Percentiles rank a stretch among this genome's conserved stretches.
Conservation (phyloP, 106 monocot genomes). For the Dendrobium catenatum region DNA sequence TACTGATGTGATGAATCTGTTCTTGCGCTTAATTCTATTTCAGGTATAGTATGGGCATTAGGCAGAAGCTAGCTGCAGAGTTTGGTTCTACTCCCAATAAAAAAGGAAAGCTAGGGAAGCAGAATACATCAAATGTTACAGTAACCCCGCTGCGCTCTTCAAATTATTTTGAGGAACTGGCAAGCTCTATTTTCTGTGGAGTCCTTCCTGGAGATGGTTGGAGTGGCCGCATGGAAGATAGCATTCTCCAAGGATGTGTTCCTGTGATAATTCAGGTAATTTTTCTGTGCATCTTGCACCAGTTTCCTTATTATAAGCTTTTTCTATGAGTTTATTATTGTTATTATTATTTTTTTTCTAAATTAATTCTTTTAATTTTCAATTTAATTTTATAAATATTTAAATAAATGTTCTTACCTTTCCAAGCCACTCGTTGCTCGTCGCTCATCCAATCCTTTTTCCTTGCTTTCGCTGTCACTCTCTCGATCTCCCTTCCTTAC, state of each 20-base stretch:
- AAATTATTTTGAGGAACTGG: slow-evolving; percentile 59
- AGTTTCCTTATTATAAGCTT: not conserved
- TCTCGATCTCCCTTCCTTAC: no score
- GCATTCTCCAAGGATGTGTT: slow-evolving; percentile 81
- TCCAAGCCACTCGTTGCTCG: no score
- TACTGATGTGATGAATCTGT: not conserved
- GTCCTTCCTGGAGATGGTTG: slow-evolving; percentile 93
- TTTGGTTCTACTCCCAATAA: slow-evolving; percentile 82
- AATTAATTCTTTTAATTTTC: no score
- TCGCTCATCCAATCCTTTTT: no score
- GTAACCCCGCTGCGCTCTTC: slow-evolving; percentile 54
- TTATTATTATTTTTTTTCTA: no score
- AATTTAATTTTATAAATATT: no score
- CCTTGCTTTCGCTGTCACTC: no score
- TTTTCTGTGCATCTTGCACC: not conserved
- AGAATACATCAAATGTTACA: slow-evolving; percentile 51
- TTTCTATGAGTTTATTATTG: not conserved
- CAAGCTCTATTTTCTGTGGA: slow-evolving; percentile 84
- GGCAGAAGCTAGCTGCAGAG: slow-evolving; percentile 75
- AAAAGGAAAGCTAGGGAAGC: slow-evolving; percentile 75
- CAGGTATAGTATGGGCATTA: slow-evolving; percentile 94
- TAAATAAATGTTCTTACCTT: no score
- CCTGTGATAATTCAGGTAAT: slow-evolving; percentile 92
- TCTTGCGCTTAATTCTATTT: slow-evolving; percentile 8
- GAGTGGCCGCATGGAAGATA: slow-evolving; percentile 96